Percentiles rank a stretch among this genome's conserved stretches.
Conservation (phyloP, 164 flowering plant genomes). For the Aristolochia contorta region DNA sequence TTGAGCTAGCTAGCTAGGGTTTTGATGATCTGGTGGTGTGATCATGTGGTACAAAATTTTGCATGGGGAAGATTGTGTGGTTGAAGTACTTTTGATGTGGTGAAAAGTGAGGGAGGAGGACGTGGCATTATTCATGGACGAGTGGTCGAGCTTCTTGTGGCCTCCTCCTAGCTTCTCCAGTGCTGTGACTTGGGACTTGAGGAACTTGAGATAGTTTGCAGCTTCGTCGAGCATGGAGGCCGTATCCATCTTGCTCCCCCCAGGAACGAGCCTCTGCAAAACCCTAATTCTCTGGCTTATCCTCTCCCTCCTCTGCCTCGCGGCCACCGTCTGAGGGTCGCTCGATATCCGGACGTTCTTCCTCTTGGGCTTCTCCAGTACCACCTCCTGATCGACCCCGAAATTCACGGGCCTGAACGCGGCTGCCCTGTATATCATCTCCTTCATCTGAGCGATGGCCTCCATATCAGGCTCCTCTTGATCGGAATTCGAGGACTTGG, state of each 20-base stretch:
- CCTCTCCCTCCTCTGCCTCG: constrained; percentile 88
- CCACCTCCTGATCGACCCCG: constrained; percentile 43
- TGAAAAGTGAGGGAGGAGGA: constrained; percentile 24
- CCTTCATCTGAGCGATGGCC: constrained; percentile 87
- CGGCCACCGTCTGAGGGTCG: constrained; percentile 96
- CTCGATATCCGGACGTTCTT: constrained; percentile 82
- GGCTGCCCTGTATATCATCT: constrained; percentile 84
- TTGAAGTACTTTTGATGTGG: constrained; percentile 30
- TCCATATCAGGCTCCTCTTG: constrained; percentile 61
- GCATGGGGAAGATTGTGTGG: constrained; percentile 40
- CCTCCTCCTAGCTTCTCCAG: constrained; percentile 42
- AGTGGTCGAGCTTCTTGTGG: constrained; percentile 24
- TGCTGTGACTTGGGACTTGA: constrained; percentile 70
- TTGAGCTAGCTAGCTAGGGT: neutral
- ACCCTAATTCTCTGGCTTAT: constrained; percentile 88
- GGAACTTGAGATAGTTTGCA: constrained; percentile 85
- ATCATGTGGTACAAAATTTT: constrained; percentile 4
- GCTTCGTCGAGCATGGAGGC: constrained; percentile 99
- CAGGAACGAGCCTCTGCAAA: constrained; percentile 83
- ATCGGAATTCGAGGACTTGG: constrained; percentile 20
- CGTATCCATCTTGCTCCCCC: constrained; percentile 96
- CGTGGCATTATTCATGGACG: constrained; percentile 13
- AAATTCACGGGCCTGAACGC: constrained; percentile 77
- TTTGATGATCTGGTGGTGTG: neutral
- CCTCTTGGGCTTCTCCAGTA: constrained; percentile 65